Conservation (phyloP, 2,329 filamentous ascomycete species). For the Talaromyces amestolkiae region DNA sequence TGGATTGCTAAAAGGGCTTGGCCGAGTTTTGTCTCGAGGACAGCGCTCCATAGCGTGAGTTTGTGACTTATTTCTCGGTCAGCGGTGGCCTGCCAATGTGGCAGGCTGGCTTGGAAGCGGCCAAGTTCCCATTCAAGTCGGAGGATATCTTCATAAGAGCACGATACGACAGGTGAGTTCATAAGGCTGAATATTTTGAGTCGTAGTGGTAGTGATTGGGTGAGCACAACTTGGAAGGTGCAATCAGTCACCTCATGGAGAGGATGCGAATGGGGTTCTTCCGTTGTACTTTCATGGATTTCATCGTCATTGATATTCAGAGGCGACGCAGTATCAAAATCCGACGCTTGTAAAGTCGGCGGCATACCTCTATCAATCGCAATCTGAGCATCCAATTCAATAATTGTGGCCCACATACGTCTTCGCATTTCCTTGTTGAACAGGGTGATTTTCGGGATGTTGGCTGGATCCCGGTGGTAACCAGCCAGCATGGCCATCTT, state of each 20-base stretch:
- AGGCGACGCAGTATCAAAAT: slow-evolving; percentile 52
- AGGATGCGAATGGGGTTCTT: slow-evolving; percentile 32
- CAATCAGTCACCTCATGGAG: slow-evolving; percentile 35
- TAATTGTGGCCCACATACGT: slow-evolving; percentile 57
- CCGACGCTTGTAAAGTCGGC: slow-evolving; percentile 42
- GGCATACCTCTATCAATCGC: slow-evolving; percentile 57
- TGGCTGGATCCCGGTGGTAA: slow-evolving; percentile 47
- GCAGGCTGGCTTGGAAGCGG: slow-evolving; percentile 34
- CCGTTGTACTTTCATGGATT: slow-evolving; percentile 37
- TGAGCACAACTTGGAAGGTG: slow-evolving; percentile 28
- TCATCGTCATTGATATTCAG: slow-evolving; percentile 54
- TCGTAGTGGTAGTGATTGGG: slow-evolving; percentile 27
- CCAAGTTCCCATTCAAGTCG: slow-evolving; percentile 41
- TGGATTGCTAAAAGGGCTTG: slow-evolving; percentile 41
- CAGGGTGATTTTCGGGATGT: slow-evolving; percentile 34
- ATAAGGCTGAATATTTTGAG: slow-evolving; percentile 35
- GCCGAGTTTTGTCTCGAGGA: slow-evolving; percentile 36
- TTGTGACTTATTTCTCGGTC: slow-evolving; percentile 29
- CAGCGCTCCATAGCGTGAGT: slow-evolving; percentile 31
- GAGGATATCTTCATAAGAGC: slow-evolving; percentile 41
- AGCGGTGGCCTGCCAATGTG: slow-evolving; percentile 29
- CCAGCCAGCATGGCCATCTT: slow-evolving; percentile 55
- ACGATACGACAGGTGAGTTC: slow-evolving; percentile 38
- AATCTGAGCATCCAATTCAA: slow-evolving; percentile 57
- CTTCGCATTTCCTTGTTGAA: slow-evolving; percentile 51